Percentiles rank a stretch among this genome's conserved stretches.
phyloP scores from a whole-genome alignment of 1,284 basidiomycete species.

The Ustilago crameri region DNA sequence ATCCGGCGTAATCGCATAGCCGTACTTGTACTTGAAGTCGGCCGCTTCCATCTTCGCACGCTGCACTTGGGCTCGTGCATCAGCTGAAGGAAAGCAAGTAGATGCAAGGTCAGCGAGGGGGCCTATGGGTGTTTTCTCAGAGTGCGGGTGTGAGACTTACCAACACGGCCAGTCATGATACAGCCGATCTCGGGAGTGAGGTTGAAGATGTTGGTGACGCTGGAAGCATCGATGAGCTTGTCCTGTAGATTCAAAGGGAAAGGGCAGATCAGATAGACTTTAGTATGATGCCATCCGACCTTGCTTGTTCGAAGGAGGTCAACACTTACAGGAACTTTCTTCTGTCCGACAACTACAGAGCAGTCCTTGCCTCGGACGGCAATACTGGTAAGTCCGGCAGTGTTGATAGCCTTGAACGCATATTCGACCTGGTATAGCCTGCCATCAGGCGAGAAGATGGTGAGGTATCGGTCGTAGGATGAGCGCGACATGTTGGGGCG shows the following conservation, averaged over 20 bases:
- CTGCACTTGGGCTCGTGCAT: constrained; percentile 88
- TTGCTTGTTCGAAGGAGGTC: no score
- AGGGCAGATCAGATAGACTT: no score
- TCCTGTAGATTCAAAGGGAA: constrained; percentile 70
- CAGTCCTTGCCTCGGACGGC: constrained; percentile 94
- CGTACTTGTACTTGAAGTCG: constrained; percentile 92
- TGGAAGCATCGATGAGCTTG: constrained; percentile 94
- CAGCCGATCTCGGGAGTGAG: constrained; percentile 97
- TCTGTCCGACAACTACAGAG: constrained; percentile 94
- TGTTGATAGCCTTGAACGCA: constrained; percentile 99
- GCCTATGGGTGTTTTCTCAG: background rate
- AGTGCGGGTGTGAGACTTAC: background rate
- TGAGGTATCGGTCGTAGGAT: constrained; percentile 67
- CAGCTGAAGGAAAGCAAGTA: constrained; percentile 73
- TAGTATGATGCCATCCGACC: no score
- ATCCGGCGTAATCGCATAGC: constrained; percentile 97
- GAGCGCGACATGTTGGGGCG: constrained; percentile 61
- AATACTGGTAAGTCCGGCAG: constrained; percentile 92
- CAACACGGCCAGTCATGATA: constrained; percentile 92
- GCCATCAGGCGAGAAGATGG: constrained; percentile 68
- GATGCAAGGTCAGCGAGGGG: no score
- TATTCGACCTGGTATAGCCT: constrained; percentile 72
- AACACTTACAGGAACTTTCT: constrained; percentile 80
- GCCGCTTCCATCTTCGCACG: constrained; percentile 91
- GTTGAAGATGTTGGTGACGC: constrained; percentile 94